Conservation (phyloP, 257 asterid genomes). For the Scutellaria barbata region DNA sequence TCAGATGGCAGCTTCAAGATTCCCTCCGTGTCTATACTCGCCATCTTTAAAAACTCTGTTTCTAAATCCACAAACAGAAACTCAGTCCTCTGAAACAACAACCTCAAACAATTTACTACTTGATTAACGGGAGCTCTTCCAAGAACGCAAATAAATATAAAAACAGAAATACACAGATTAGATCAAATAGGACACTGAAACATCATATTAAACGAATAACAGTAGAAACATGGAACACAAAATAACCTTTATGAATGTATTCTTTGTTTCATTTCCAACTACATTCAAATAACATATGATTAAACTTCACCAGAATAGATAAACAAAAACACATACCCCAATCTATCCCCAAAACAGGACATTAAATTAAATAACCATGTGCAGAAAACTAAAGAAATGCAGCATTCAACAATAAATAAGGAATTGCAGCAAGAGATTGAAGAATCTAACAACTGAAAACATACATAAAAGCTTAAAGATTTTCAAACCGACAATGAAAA, state of each 20-base stretch:
- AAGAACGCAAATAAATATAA: neutral
- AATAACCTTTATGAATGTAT: neutral
- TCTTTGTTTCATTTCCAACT: no score
- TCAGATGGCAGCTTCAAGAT: constrained; percentile 56
- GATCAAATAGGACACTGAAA: neutral
- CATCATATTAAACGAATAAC: neutral
- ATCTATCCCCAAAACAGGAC: no score
- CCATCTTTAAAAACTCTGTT: constrained; percentile 41
- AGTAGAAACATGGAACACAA: constrained; percentile 2
- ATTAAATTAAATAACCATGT: neutral
- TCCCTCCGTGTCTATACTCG: constrained; percentile 66
- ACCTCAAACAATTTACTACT: neutral
- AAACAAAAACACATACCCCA: no score
- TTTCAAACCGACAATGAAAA: neutral
- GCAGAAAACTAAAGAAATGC: neutral
- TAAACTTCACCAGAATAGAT: no score
- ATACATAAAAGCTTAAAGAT: neutral
- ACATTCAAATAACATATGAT: no score
- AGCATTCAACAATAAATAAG: neutral
- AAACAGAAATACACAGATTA: neutral
- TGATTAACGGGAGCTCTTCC: neutral
- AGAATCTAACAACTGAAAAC: neutral
- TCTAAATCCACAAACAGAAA: constrained; percentile 6
- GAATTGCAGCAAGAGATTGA: neutral
- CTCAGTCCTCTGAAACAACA: constrained; percentile 9